A percentile compares a stretch with the other conserved stretches of the same genome.
Evolutionary conservation across 2,329 filamentous ascomycete genomes (phyloP).

Genomic region (Pseudocercospora cruenta): DNA sequence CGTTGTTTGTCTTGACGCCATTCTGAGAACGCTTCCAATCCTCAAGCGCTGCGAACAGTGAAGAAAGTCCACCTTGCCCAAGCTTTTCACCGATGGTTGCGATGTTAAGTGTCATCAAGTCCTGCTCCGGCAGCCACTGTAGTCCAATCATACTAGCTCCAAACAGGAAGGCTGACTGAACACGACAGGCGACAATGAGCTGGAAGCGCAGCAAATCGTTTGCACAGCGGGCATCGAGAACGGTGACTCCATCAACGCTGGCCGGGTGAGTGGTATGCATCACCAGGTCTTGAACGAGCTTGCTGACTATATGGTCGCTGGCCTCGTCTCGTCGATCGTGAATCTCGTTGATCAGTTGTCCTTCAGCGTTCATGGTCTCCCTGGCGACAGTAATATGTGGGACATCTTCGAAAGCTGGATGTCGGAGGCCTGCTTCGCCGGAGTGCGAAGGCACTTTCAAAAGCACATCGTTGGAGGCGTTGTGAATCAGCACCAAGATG

Average conservation of each 20-base stretch:
- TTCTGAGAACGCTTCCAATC: conserved; percentile 7
- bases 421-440: background rate
- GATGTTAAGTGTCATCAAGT: conserved; percentile 1
- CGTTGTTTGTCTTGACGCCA: background rate
- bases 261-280: background rate
- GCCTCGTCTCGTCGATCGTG: background rate
- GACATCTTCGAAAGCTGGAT: background rate
- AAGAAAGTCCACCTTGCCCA: conserved; percentile 1
- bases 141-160: background rate
- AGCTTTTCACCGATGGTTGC: background rate
- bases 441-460: background rate
- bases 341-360: background rate
- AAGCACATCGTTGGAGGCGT: background rate
- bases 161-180: background rate
- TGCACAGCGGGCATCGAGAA: background rate
- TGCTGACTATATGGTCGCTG: background rate
- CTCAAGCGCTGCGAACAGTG: conserved; percentile 3
- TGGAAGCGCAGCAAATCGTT: background rate
- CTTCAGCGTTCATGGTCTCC: background rate
- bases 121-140: conserved; percentile 16
- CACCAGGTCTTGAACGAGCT: background rate
- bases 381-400: background rate
- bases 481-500: background rate
- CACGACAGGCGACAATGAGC: background rate
- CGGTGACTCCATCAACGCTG: background rate